Base-by-base conservation (phyloP, 495 filamentous ascomycete genomes). In the Geopyxis carbonaria region DNA sequence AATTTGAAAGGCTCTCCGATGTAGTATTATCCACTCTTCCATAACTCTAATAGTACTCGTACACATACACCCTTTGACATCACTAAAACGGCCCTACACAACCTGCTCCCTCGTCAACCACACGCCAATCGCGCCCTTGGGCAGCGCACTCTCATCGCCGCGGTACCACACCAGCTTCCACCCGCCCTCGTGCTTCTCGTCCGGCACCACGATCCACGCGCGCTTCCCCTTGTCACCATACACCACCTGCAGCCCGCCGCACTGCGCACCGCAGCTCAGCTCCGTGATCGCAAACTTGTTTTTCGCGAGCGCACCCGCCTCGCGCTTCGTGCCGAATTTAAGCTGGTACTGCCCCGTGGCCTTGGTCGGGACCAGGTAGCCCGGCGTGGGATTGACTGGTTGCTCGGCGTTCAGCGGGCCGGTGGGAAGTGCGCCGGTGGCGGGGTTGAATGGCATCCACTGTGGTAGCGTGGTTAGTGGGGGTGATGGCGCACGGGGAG, bases 171-270 rank as follows among this genome's bases (percentile, higher is more conserved):
- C 19, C 31, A 33, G n/a, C 6, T 14, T 33, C 6, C 13, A 33
- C 19, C 31, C 31, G 19, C 6, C 19, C 6, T 11, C 5, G 6
- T 14, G 7, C 5, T 5, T 33, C 5, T 11, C 31, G 19, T 33
- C 31, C 6, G 31, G 6, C 7, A 6, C 13, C 13, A 16, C 31
- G 5, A 33, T 5, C 31, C 31, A 33, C 31, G 13, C 5, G 6
- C 7, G n/a, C 7, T 14, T 14, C 5, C n/a, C 5, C n/a, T 18
- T 18, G 31, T 5, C 5, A 28, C 25, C 25, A 14, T 33, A 33
- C 31, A 33, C 31, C 31, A 33, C 7, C 31, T 33, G 31, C 31
- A 33, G 31, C 31, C 31, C 31, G 5, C 31, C 31, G 31, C 31
- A 33, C 5, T 33, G 5, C 5, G n/a, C 31, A 16, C 31, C 31